A percentile compares a stretch with the other conserved stretches of the same genome.
Evolutionary conservation across 805 yeast genomes (phyloP).

Genomic region (Yamadazyma kitorensis): DNA sequence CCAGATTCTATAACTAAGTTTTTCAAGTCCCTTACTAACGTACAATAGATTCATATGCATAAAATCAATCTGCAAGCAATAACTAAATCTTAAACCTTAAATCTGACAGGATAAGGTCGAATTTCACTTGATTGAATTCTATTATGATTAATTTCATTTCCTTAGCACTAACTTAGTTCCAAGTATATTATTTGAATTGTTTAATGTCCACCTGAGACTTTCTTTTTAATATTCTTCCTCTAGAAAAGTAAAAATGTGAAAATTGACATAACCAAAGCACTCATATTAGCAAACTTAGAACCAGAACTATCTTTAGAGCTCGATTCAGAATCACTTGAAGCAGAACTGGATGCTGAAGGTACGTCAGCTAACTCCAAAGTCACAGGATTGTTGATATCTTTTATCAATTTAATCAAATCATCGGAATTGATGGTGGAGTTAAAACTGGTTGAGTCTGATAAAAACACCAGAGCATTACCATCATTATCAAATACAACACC

Average conservation of each 20-base stretch:
- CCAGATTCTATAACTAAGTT: too few relatives aligned
- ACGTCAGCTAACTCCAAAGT: slow-evolving; percentile 24
- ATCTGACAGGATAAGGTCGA: too few relatives aligned
- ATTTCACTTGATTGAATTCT: too few relatives aligned
- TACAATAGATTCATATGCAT: too few relatives aligned
- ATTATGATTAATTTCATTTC: too few relatives aligned
- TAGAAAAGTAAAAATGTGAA: slow-evolving; percentile 4
- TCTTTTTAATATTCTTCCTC: too few relatives aligned
- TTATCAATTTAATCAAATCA: slow-evolving; percentile 47
- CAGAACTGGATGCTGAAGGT: slow-evolving; percentile 5
- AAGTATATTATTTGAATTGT: too few relatives aligned
- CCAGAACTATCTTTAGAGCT: slow-evolving; percentile 20
- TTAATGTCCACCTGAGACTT: too few relatives aligned
- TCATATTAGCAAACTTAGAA: slow-evolving; percentile 4
- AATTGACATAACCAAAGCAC: slow-evolving; percentile 4
- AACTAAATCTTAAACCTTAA: too few relatives aligned
- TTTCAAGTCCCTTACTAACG: too few relatives aligned
- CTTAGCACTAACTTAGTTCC: too few relatives aligned
- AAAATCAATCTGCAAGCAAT: too few relatives aligned
- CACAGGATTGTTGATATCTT: slow-evolving; percentile 29
- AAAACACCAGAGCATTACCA: slow-evolving; percentile 60
- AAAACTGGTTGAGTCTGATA: slow-evolving; percentile 52
- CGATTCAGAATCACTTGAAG: slow-evolving; percentile 15
- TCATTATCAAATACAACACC: slow-evolving; percentile 67
- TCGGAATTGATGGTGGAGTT: slow-evolving; percentile 43